Base-by-base conservation (phyloP, 768 basidiomycete species). In the Phylloporus scabripes region DNA sequence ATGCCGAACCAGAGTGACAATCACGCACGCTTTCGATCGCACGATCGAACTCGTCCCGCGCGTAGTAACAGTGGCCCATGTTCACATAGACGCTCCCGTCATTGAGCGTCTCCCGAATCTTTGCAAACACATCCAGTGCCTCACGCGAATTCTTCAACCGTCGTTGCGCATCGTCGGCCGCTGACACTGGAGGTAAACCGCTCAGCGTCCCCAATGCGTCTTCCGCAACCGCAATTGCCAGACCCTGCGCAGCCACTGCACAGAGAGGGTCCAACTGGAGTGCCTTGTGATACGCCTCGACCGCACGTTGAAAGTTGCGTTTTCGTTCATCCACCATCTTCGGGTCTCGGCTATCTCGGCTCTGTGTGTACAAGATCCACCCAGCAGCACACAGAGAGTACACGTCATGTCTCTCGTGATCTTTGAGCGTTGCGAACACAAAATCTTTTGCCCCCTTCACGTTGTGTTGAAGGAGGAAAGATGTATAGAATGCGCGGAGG, bases 1-100 rank as follows among this genome's bases (percentile, higher is more conserved):
- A 20, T 21, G 17, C 3, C 21, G 4, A 40, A 40, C 14, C 10
- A 3, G 11, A 24, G 34, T 34, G 32, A 5, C 44, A 7, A 10
- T 14, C 2, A 74, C 83, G 65, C 63, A 96, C 95, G 60, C 90
- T 89, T 68, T 99, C 94, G 54, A 98, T 94, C 1, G 96, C 95
- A 42, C 89, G 78, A 55, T 98, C 95, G 63, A 85, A 96, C 64
- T 99, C 95, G 51, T 96, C 95, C 44, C 91, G 77, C 17, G 82
- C 79, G 61, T 91, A 95, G 64, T 93, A 88, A 60, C 93, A 96
- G 60, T 98, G 96, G 0, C 94, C 96, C 75, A 97, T 94, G 65
- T 99, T 99, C 61, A 91, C 74, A 61, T 94, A 92, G 4, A 96
- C 92, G 51, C 87, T 87, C 7, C 89, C 91, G 37, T 82, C 80